Conservation (phyloP, 1,284 basidiomycete species). For the Heterobasidion annosum region DNA sequence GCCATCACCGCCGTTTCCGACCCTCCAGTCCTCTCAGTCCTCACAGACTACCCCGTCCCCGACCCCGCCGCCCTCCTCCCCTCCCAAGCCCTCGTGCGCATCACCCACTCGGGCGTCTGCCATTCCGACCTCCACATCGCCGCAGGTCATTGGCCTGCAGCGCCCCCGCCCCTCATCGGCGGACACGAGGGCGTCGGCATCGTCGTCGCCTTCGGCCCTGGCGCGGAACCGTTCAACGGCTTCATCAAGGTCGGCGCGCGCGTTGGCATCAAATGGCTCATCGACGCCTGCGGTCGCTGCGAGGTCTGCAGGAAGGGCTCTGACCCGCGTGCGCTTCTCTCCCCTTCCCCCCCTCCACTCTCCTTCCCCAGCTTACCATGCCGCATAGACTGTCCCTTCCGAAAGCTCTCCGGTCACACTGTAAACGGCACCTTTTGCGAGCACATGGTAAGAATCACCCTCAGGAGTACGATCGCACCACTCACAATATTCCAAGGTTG, state of each 20-base stretch:
- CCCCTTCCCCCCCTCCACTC: constrained; percentile 4
- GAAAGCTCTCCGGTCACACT: constrained; percentile 43
- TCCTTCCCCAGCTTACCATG: background rate
- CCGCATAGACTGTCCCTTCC: constrained; percentile 31
- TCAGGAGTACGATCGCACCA: background rate
- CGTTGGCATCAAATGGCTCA: constrained; percentile 73
- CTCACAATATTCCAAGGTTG: constrained; percentile 24
- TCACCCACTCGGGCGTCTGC: constrained; percentile 56
- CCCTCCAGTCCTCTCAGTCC: constrained; percentile 21
- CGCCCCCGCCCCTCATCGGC: constrained; percentile 52
- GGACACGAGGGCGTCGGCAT: constrained; percentile 61
- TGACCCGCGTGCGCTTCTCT: constrained; percentile 37
- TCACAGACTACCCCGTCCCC: constrained; percentile 36
- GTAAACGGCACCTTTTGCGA: constrained; percentile 49
- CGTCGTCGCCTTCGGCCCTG: constrained; percentile 61
- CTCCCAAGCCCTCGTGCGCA: constrained; percentile 60
- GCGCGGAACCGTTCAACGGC: constrained; percentile 24
- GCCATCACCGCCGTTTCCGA: constrained; percentile 29
- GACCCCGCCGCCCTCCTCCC: constrained; percentile 49
- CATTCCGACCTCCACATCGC: constrained; percentile 60
- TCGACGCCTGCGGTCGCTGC: constrained; percentile 52
- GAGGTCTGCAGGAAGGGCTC: constrained; percentile 49
- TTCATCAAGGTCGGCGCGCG: constrained; percentile 47
- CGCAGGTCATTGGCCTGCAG: constrained; percentile 44
- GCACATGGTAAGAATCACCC: constrained; percentile 27